Percentiles rank a stretch among this genome's conserved stretches.
Conservation (phyloP, 2,329 filamentous ascomycete species). For the Fusarium robinianum region DNA sequence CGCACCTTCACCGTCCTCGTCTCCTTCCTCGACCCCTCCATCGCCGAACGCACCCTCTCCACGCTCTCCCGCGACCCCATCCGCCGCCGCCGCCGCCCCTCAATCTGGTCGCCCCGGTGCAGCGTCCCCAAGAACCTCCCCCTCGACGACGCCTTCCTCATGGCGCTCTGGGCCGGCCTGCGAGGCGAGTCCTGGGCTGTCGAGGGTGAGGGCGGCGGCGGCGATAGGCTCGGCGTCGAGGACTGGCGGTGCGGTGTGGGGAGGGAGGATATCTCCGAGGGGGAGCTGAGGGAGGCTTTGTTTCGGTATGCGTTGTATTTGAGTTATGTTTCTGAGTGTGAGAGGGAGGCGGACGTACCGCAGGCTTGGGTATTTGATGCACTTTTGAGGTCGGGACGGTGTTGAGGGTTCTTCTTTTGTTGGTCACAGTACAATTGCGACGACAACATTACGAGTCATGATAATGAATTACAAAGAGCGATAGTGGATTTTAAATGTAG, state of each 20-base stretch:
- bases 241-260: conserved; percentile 29
- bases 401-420: neutral
- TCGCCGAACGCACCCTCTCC: conserved; percentile 33
- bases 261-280: conserved; percentile 31
- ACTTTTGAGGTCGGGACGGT: conserved; percentile 15
- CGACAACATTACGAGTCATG: too few relatives aligned
- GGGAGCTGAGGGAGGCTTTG: conserved; percentile 34
- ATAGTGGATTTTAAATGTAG: too few relatives aligned
- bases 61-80: conserved; percentile 29
- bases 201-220: conserved; percentile 8
- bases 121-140: conserved; percentile 38
- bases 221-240: conserved; percentile 12
- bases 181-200: conserved; percentile 33
- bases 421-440: too few relatives aligned
- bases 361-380: conserved; percentile 41
- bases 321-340: conserved; percentile 38
- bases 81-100: conserved; percentile 26
- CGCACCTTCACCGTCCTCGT: conserved; percentile 37
- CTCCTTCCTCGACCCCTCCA: conserved; percentile 37
- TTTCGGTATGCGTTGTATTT: conserved; percentile 45
- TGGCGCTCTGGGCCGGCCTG: conserved; percentile 39
- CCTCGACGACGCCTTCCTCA: conserved; percentile 40
- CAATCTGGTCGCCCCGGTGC: conserved; percentile 45
- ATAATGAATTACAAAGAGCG: too few relatives aligned
- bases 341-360: conserved; percentile 33